Percentiles rank a stretch among this genome's conserved stretches.
Evolutionary conservation across 768 basidiomycete genomes (phyloP).

Genomic region (Panellus pusillus): DNA sequence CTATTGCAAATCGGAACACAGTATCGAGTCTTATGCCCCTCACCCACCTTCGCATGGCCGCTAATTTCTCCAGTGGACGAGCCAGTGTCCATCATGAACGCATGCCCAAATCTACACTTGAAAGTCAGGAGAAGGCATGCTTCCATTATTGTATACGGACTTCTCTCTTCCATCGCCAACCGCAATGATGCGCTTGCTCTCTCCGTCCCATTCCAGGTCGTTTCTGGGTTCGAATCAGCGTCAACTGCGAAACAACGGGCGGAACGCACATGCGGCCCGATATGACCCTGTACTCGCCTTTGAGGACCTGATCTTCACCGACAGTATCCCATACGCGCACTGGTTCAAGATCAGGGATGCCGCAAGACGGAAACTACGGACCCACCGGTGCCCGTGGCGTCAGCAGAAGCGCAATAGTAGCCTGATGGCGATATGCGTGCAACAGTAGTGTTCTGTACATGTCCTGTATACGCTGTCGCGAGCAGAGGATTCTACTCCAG

Average conservation of each 20-base stretch:
- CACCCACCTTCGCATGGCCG: slow-evolving; percentile 80
- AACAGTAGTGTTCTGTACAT: slow-evolving; percentile 82
- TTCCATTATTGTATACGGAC: slow-evolving; percentile 38
- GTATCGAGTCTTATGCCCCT: no score
- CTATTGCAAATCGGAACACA: slow-evolving; percentile 34
- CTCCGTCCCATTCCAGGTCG: slow-evolving; percentile 95
- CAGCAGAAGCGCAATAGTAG: slow-evolving; percentile 93
- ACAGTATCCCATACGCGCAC: slow-evolving; percentile 94
- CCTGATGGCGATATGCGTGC: slow-evolving; percentile 92
- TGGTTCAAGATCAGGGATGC: slow-evolving; percentile 25
- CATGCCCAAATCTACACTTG: slow-evolving; percentile 67
- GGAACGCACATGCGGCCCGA: slow-evolving; percentile 67
- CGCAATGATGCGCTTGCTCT: slow-evolving; percentile 93
- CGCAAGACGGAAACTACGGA: slow-evolving; percentile 15
- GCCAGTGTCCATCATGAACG: slow-evolving; percentile 82
- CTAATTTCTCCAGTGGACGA: slow-evolving; percentile 84
- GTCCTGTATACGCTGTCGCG: slow-evolving; percentile 71
- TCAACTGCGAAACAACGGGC: background rate
- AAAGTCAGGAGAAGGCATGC: background rate
- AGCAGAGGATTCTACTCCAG: slow-evolving; percentile 59
- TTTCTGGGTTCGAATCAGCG: slow-evolving; percentile 50
- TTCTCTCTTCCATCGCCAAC: slow-evolving; percentile 92
- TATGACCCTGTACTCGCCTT: slow-evolving; percentile 76
- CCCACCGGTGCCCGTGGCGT: slow-evolving; percentile 75
- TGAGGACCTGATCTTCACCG: slow-evolving; percentile 79